Evolutionary conservation across 2,329 filamentous ascomycete species (phyloP).

Genomic region (Sphaceloma murrayae): DNA sequence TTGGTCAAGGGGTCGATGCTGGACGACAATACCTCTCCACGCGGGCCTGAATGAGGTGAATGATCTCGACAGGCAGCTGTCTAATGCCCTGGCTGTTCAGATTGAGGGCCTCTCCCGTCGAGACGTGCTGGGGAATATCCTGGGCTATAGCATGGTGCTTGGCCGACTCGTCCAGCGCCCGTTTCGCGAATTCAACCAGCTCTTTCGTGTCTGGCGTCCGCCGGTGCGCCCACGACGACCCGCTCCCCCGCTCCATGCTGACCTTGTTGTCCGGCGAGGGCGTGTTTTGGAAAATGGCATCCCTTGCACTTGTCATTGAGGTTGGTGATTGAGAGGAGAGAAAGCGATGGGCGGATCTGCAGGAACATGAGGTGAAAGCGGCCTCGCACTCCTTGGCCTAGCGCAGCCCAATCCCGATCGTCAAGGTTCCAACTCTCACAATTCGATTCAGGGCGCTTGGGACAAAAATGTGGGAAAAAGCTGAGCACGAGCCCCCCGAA

Average conservation of each 20-base stretch:
- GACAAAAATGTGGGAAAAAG: no score
- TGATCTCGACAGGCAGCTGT: slow-evolving; percentile 61
- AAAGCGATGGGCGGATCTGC: slow-evolving; percentile 13
- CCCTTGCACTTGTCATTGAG: slow-evolving; percentile 7
- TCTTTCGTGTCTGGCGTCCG: slow-evolving; percentile 16
- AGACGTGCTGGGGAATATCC: slow-evolving; percentile 21
- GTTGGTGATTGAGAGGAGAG: neutral
- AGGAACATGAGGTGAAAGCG: slow-evolving; percentile 15
- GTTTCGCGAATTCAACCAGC: slow-evolving; percentile 18
- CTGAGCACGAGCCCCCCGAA: no score
- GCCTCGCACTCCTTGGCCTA: slow-evolving; percentile 1
- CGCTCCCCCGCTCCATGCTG: slow-evolving; percentile 14
- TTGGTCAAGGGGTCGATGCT: slow-evolving; percentile 6
- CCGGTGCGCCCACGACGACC: slow-evolving; percentile 8
- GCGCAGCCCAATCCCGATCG: neutral
- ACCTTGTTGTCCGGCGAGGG: slow-evolving; percentile 3
- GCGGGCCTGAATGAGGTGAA: slow-evolving; percentile 64
- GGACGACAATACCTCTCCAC: slow-evolving; percentile 51
- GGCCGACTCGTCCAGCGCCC: slow-evolving; percentile 19
- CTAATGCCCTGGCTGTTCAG: slow-evolving; percentile 66
- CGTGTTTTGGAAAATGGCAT: slow-evolving; percentile 13
- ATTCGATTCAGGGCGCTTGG: no score
- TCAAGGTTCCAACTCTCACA: no score
- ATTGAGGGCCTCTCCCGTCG: slow-evolving; percentile 65
- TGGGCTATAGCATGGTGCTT: slow-evolving; percentile 17